A percentile compares a stretch with the other conserved stretches of the same genome.
These are phyloP conservation scores for Paraconiothyrium sp. DNA, from an alignment of 2,329 filamentous ascomycete genomes.

Conservation along the genomic window DNA sequence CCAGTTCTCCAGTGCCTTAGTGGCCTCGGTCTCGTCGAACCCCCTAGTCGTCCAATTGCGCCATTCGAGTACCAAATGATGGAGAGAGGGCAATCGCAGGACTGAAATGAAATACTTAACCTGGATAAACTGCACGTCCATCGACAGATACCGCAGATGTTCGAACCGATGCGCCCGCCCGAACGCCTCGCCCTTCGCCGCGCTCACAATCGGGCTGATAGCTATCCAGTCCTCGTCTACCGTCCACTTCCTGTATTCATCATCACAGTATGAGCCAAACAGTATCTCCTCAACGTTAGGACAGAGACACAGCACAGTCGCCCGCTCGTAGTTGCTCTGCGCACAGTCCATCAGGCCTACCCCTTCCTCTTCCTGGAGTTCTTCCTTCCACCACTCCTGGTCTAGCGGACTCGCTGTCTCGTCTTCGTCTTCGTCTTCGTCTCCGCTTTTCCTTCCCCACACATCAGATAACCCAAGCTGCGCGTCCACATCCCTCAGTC, in stretches of 20 bases:
- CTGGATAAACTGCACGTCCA: not conserved
- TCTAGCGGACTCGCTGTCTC: not conserved
- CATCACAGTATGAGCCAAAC: not conserved
- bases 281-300: not conserved
- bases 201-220: not conserved
- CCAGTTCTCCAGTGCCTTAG: not conserved
- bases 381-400: not conserved
- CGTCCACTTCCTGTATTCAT: not conserved
- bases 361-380: not conserved
- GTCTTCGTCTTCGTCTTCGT: not conserved
- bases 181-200: not conserved
- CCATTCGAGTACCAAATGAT: not conserved
- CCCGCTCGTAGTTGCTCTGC: not conserved
- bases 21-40: not conserved
- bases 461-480: not conserved
- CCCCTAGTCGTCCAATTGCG: not conserved
- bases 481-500: not conserved
- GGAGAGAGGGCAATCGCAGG: not conserved
- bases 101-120: not conserved
- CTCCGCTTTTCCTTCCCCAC: not conserved
- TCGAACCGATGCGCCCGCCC: not conserved
- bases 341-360: not conserved
- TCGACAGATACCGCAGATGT: not conserved
- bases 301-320: not conserved
- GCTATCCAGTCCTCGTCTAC: not conserved